These are phyloP conservation scores for Trametes elegans DNA, from an alignment of 768 basidiomycete genomes.

Conservation along the genomic window DNA sequence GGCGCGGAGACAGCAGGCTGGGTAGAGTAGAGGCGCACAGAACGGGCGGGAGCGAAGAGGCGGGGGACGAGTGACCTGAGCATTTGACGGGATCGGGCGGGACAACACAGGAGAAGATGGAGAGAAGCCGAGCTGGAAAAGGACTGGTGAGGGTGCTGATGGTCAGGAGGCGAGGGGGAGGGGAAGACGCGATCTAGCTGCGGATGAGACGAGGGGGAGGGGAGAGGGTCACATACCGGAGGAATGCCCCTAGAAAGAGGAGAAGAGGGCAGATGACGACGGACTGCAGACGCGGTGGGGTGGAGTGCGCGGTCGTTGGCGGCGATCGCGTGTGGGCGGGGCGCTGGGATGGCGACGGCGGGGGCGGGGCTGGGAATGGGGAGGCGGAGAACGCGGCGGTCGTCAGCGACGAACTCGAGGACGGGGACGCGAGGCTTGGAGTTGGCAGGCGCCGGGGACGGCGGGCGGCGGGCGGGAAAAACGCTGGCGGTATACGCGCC, in stretches of 20 bases:
- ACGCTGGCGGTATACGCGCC: neutral
- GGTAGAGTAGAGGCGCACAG: slow-evolving; percentile 17
- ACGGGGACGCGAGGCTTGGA: too few species aligned
- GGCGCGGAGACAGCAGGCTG: slow-evolving; percentile 12
- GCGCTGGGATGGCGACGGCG: neutral
- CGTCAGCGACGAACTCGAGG: too few species aligned
- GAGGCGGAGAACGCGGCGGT: neutral
- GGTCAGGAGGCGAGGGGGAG: slow-evolving; percentile 8
- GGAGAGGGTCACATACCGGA: neutral
- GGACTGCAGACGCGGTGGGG: neutral
- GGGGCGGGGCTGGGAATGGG: neutral
- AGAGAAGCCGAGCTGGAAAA: neutral
- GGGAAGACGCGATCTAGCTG: neutral
- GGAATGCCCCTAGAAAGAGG: neutral
- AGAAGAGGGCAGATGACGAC: neutral
- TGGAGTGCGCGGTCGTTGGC: neutral
- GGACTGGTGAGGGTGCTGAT: neutral
- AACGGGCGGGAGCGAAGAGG: slow-evolving; percentile 1
- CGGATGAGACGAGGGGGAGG: neutral
- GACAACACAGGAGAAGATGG: neutral
- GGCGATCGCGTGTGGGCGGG: neutral
- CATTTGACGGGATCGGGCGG: slow-evolving; percentile 4
- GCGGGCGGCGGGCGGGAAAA: too few species aligned
- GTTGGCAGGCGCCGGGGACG: too few species aligned
- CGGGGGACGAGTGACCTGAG: slow-evolving; percentile 3